Percentiles rank a stretch among this genome's conserved stretches.
phyloP scores from a whole-genome alignment of 208 protist species.

The Acanthamoeba quina region DNA sequence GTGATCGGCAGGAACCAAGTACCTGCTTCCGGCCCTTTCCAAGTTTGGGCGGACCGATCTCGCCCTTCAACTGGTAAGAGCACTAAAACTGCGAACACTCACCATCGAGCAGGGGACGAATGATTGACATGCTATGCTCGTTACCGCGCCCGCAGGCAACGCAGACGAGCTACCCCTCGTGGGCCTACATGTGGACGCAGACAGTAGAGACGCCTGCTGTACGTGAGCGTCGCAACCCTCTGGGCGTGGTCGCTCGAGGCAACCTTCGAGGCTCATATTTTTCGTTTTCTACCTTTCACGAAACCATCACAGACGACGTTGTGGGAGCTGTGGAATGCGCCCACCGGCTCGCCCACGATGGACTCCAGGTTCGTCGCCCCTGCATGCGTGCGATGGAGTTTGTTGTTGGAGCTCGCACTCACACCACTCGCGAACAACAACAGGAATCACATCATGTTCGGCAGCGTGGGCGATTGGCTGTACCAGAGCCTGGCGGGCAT shows the following conservation, averaged over 20 bases:
- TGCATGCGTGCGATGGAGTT: neutral
- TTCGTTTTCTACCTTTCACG: neutral
- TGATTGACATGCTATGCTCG: neutral
- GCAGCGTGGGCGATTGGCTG: conserved; percentile 21
- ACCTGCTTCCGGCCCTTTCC: conserved; percentile 70
- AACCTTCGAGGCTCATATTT: neutral
- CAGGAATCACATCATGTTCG: conserved; percentile 49
- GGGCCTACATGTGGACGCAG: conserved; percentile 76
- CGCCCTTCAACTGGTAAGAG: conserved; percentile 46
- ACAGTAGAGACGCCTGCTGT: conserved; percentile 33
- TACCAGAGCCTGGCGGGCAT: neutral
- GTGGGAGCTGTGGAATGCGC: conserved; percentile 22
- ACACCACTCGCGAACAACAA: neutral
- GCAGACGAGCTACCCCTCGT: conserved; percentile 65
- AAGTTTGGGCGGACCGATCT: conserved; percentile 15
- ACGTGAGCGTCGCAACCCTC: neutral
- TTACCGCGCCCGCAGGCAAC: neutral
- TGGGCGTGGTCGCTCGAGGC: neutral
- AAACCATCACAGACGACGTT: neutral
- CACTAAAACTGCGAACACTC: neutral
- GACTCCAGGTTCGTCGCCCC: neutral
- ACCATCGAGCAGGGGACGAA: no score
- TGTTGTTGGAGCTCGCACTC: neutral
- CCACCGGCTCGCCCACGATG: neutral
- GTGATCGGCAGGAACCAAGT: conserved; percentile 36